A percentile compares a stretch with the other conserved stretches of the same genome.
These are phyloP conservation scores for Alnus rubra DNA, from an alignment of 306 rosid species.

Conservation along the genomic window DNA sequence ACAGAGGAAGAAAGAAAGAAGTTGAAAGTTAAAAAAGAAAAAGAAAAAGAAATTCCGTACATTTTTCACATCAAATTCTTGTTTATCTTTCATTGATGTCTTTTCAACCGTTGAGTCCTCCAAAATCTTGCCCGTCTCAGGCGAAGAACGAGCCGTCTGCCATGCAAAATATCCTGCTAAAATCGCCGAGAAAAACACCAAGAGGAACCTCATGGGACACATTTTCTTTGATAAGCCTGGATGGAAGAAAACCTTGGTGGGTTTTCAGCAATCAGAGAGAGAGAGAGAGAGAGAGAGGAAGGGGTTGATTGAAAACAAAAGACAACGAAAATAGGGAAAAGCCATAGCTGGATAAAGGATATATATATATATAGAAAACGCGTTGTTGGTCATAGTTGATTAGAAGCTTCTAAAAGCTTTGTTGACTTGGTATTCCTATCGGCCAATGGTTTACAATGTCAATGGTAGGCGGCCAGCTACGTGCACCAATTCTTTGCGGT, in stretches of 20 bases:
- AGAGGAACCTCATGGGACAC: constrained; percentile 81
- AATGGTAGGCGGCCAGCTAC: not conserved
- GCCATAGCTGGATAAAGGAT: not conserved
- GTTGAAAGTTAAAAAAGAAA: not conserved
- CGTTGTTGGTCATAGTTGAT: too few relatives aligned
- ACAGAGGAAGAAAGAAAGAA: not conserved
- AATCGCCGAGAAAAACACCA: constrained; percentile 66
- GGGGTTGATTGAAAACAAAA: not conserved
- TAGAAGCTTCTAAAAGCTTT: too few relatives aligned
- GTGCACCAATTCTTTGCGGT: too few relatives aligned
- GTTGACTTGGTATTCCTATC: not conserved
- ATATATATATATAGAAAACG: too few relatives aligned
- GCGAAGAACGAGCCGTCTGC: constrained; percentile 50
- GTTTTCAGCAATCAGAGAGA: too few relatives aligned
- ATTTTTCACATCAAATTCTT: constrained; percentile 31
- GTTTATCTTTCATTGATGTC: constrained; percentile 23
- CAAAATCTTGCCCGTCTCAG: constrained; percentile 19
- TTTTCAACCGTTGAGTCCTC: constrained; percentile 12
- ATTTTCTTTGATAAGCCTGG: constrained; percentile 23
- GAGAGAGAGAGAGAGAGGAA: not conserved
- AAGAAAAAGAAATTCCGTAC: constrained; percentile 16
- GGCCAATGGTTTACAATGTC: not conserved
- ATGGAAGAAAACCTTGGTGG: not conserved
- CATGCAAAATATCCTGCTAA: constrained; percentile 69
- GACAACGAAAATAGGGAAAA: not conserved